These are phyloP conservation scores for Rhizomucor pusillus DNA, from an alignment of 371 early-diverging fungal genomes.

Conservation along the genomic window DNA sequence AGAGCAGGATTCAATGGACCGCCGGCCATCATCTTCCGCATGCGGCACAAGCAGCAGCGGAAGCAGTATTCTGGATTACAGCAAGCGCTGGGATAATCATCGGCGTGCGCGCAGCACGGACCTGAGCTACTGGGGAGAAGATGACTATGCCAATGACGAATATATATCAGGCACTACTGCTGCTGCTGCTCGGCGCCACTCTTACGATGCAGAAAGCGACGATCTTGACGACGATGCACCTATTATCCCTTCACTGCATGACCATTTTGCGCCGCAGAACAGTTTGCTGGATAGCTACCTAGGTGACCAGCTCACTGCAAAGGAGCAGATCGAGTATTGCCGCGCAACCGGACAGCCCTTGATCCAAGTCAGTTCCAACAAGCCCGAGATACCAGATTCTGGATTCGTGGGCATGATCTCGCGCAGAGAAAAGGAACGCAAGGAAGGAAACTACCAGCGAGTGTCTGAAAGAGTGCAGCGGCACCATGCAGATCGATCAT, in stretches of 20 bases:
- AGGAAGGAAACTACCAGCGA: slow-evolving; percentile 32
- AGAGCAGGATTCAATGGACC: slow-evolving; percentile 13
- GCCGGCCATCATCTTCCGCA: slow-evolving; percentile 9
- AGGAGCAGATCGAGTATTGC: slow-evolving; percentile 49
- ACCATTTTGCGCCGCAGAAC: slow-evolving; percentile 50
- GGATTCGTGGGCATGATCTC: slow-evolving; percentile 51
- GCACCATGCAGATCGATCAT: slow-evolving; percentile 31
- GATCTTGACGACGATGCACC: slow-evolving; percentile 32
- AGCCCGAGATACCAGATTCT: slow-evolving; percentile 35
- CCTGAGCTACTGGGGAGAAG: slow-evolving; percentile 1
- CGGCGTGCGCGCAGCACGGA: slow-evolving; percentile 7
- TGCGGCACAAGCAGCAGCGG: slow-evolving; percentile 8
- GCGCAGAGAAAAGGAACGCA: slow-evolving; percentile 42
- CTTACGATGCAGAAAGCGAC: slow-evolving; percentile 22
- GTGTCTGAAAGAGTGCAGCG: slow-evolving; percentile 37
- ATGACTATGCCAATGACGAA: background rate
- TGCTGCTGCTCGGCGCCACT: slow-evolving; percentile 13
- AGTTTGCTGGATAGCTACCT: slow-evolving; percentile 38
- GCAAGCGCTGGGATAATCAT: slow-evolving; percentile 3
- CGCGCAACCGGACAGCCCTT: slow-evolving; percentile 50
- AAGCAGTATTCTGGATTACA: slow-evolving; percentile 5
- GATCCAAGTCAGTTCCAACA: slow-evolving; percentile 36
- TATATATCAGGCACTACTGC: background rate
- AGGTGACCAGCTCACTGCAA: slow-evolving; percentile 45
- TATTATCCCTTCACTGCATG: slow-evolving; percentile 39